These are phyloP conservation scores for Phytopythium aichiense DNA, from an alignment of 352 stramenopile genomes.

Conservation along the genomic window DNA sequence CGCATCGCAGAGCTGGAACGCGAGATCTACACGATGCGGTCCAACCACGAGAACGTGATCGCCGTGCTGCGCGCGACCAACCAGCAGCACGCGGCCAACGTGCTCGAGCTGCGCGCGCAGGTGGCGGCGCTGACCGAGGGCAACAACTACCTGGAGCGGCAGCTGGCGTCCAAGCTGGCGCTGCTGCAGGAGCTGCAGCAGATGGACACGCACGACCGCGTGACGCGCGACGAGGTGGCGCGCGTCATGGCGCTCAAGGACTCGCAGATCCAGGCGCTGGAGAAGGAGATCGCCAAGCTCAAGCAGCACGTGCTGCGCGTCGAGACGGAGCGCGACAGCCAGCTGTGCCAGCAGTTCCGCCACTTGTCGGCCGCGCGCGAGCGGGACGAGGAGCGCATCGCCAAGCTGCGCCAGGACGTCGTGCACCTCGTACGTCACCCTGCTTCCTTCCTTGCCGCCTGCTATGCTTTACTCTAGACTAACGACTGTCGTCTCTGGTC, in stretches of 20 bases:
- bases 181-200: conserved; percentile 46
- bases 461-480: conserved; percentile 2
- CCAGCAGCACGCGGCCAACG: conserved; percentile 61
- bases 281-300: conserved; percentile 50
- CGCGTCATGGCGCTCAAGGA: conserved; percentile 50
- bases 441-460: neutral
- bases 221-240: conserved; percentile 35
- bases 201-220: conserved; percentile 26
- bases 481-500: neutral
- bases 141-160: conserved; percentile 57
- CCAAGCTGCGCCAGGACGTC: conserved; percentile 50
- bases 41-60: conserved; percentile 69
- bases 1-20: conserved; percentile 52
- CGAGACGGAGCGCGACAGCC: conserved; percentile 49
- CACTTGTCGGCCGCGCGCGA: conserved; percentile 38
- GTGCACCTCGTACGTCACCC: conserved; percentile 38
- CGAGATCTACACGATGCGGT: conserved; percentile 58
- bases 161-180: conserved; percentile 51
- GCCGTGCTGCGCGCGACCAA: conserved; percentile 62
- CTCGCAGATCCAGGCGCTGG: conserved; percentile 48
- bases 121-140: conserved; percentile 54
- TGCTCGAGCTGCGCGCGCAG: conserved; percentile 59
- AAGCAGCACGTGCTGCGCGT: conserved; percentile 36
- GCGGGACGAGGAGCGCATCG: conserved; percentile 48
- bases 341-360: conserved; percentile 45